A percentile compares a stretch with the other conserved stretches of the same genome.
These are phyloP conservation scores for Colletotrichum caudatum DNA, from an alignment of 2,329 filamentous ascomycete species.

Conservation along the genomic window DNA sequence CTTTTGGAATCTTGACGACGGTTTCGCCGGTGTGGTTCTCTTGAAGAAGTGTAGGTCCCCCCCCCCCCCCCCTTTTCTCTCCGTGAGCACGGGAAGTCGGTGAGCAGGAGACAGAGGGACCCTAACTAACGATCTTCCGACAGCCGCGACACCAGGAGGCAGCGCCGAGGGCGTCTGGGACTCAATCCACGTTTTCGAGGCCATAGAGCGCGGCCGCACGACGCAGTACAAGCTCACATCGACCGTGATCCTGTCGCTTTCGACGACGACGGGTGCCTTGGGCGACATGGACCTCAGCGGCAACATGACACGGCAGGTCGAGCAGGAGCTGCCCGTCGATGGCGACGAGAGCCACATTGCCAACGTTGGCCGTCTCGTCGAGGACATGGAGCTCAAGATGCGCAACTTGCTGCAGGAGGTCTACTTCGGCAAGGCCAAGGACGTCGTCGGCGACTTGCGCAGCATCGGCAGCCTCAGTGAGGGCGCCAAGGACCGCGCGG, in stretches of 20 bases:
- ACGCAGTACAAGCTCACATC: conserved; percentile 98
- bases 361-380: conserved; percentile 93
- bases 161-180: conserved; percentile 90
- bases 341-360: conserved; percentile 93
- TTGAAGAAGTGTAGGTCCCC: conserved; percentile 84
- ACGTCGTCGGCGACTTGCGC: conserved; percentile 94
- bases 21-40: conserved; percentile 94
- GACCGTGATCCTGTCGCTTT: conserved; percentile 92
- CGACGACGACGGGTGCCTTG: conserved; percentile 69
- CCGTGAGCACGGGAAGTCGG: background rate
- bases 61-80: conserved; percentile 37
- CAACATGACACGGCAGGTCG: conserved; percentile 97
- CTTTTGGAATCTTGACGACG: conserved; percentile 98
- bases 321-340: conserved; percentile 90
- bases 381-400: conserved; percentile 99
- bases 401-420: conserved; percentile 97
- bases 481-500: conserved; percentile 83
- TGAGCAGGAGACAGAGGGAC: background rate
- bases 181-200: conserved; percentile 98
- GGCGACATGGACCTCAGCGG: conserved; percentile 93
- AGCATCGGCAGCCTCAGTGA: conserved; percentile 89
- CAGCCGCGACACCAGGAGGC: conserved; percentile 74
- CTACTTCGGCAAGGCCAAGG: conserved; percentile 99
- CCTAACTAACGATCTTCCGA: conserved; percentile 3
- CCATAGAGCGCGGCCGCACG: conserved; percentile 88